Percentiles rank a stretch among this genome's conserved stretches.
These are phyloP conservation scores for Ogataea pini DNA, from an alignment of 805 yeast species.

Conservation along the genomic window DNA sequence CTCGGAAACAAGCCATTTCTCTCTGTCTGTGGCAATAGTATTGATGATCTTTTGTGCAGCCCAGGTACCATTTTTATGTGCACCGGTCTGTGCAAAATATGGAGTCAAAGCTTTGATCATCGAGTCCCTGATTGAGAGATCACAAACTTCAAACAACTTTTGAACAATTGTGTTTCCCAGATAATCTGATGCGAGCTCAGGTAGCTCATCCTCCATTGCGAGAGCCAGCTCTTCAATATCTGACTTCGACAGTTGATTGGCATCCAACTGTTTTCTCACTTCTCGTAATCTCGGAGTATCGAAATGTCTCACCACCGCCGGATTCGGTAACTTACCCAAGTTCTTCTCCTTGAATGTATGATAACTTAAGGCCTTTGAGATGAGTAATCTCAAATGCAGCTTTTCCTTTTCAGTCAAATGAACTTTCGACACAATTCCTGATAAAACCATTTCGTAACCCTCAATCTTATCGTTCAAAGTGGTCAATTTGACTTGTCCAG, in stretches of 20 bases:
- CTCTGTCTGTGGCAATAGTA: conserved; percentile 58
- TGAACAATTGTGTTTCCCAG: conserved; percentile 95
- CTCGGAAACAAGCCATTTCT: conserved; percentile 63
- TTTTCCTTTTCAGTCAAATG: conserved; percentile 46
- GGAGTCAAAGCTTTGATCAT: conserved; percentile 80
- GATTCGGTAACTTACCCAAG: conserved; percentile 78
- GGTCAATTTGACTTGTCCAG: conserved; percentile 20
- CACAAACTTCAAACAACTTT: conserved; percentile 74
- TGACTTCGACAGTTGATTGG: conserved; percentile 48
- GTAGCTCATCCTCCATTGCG: conserved; percentile 84
- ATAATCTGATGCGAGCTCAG: conserved; percentile 89
- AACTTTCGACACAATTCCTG: conserved; percentile 16
- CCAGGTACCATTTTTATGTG: conserved; percentile 99
- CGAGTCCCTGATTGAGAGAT: conserved; percentile 70
- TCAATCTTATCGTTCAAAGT: conserved; percentile 25
- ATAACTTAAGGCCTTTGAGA: conserved; percentile 46
- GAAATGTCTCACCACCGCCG: conserved; percentile 65
- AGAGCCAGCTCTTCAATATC: conserved; percentile 82
- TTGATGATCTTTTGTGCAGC: conserved; percentile 95
- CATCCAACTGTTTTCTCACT: conserved; percentile 71
- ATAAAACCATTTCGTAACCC: conserved; percentile 21
- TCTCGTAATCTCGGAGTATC: conserved; percentile 90
- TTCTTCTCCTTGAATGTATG: conserved; percentile 47
- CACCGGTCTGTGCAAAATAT: conserved; percentile 84
- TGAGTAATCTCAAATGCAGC: conserved; percentile 45